Evolutionary conservation across 2,329 filamentous ascomycete species (phyloP), one percentile per base, ranked within the genome.

Genomic region (Onygenales sp.): DNA sequence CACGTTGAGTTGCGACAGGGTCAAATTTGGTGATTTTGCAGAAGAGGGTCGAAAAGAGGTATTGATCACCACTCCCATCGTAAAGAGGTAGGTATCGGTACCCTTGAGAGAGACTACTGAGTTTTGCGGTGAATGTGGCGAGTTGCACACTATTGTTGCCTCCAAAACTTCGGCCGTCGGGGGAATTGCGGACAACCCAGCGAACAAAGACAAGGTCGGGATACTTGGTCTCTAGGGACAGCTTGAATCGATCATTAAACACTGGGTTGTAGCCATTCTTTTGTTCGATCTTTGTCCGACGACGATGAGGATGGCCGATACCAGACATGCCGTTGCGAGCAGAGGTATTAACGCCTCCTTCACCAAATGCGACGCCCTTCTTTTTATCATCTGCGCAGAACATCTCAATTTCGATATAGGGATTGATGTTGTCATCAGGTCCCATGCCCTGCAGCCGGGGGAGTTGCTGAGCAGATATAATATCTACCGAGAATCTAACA

Each of bases 251-350:
- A 61, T 88, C 83, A 61, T 91, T 83, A 70, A 95, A 98, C 52
- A 85, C 77, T 1, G 93, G 93, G 67, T 95, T 95, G 73, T 95
- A 97, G 27, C 91, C 92, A 66, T 98, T 97, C 67, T 88, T 87
- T 56, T 81, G 82, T 33, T 92, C 83, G 52, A 95, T 85, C 57
- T 82, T 81, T 2, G 93, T 97, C 54, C 87, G 85, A 58, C 85
- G 83, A 61, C 86, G 85, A 59, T 91, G 81, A 6, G 88, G 88
- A 53, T 84, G 80, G 27, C 83, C 84, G 52, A 86, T 82, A 4
- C 84, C 83, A 50, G 82, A 84, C 62, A 80, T 77, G 36, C 83
- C 82, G 61, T 81, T 82, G 51, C 80, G 80, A 32, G 77, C 76
- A 53, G 83, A 85, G 45, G 81, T 79, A 68, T 86, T 80, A 60